A percentile compares a stretch with the other conserved stretches of the same genome.
These are phyloP conservation scores for Eutrema salsugineum DNA, from an alignment of 441 rosid genomes.

Conservation along the genomic window DNA sequence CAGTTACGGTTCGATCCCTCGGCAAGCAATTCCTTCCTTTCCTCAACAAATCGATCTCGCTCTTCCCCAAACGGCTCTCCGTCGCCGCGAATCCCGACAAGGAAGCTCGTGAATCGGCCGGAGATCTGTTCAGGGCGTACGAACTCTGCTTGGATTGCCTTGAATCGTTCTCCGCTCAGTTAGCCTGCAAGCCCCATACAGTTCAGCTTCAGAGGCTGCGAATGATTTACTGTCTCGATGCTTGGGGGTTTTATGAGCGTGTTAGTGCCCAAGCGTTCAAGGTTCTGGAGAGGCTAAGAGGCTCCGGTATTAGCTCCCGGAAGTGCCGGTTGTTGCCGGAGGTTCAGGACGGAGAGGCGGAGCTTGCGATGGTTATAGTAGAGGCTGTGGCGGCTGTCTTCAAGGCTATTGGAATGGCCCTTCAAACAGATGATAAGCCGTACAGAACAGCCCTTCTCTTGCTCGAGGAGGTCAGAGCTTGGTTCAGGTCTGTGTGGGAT, in stretches of 20 bases:
- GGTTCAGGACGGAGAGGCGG: slow-evolving; percentile 40
- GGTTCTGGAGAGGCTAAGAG: slow-evolving; percentile 53
- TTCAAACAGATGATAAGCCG: slow-evolving; percentile 39
- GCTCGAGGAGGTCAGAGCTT: slow-evolving; percentile 60
- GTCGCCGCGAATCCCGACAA: neutral
- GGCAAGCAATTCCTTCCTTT: slow-evolving; percentile 45
- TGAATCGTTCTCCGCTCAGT: slow-evolving; percentile 62
- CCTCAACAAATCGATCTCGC: slow-evolving; percentile 40
- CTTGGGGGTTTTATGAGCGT: slow-evolving; percentile 47
- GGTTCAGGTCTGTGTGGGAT: slow-evolving; percentile 55
- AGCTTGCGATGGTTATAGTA: slow-evolving; percentile 47
- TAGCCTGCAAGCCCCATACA: slow-evolving; percentile 57
- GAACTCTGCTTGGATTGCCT: slow-evolving; percentile 66
- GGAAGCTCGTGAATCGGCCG: slow-evolving; percentile 24
- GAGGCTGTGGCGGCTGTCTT: slow-evolving; percentile 54
- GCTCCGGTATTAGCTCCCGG: slow-evolving; percentile 23
- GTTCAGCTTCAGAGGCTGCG: slow-evolving; percentile 55
- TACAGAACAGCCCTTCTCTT: slow-evolving; percentile 42
- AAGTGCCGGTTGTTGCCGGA: slow-evolving; percentile 40
- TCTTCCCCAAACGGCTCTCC: slow-evolving; percentile 47
- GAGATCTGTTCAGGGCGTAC: slow-evolving; percentile 44
- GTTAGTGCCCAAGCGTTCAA: slow-evolving; percentile 44
- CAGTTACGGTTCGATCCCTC: slow-evolving; percentile 33
- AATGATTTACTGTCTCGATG: slow-evolving; percentile 49
- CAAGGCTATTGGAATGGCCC: slow-evolving; percentile 48